Evolutionary conservation across 257 asterid species (phyloP).

Genomic region (Forsythia suspensa): DNA sequence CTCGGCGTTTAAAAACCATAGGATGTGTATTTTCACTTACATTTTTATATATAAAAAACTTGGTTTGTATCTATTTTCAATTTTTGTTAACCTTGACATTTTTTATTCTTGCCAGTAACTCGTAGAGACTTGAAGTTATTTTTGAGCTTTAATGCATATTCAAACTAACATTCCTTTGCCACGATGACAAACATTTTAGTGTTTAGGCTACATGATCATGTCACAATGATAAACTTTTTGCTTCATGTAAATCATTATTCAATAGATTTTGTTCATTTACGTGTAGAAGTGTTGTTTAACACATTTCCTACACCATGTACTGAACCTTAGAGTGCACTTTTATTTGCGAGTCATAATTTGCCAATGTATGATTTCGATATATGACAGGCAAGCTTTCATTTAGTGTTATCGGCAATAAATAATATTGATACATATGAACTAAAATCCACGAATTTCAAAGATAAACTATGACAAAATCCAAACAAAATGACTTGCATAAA

Average conservation of each 20-base stretch:
- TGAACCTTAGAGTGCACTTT: background rate
- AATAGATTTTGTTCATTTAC: background rate
- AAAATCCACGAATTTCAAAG: background rate
- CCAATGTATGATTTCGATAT: background rate
- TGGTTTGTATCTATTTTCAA: background rate
- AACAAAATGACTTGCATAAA: background rate
- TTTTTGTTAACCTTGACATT: background rate
- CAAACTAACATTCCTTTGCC: background rate
- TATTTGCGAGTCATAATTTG: background rate
- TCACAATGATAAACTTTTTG: background rate
- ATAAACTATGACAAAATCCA: background rate
- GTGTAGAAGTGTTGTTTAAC: background rate
- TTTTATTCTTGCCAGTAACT: background rate
- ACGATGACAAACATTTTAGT: background rate
- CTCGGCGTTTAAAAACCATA: background rate
- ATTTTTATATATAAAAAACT: background rate
- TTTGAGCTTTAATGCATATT: background rate
- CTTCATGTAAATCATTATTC: background rate
- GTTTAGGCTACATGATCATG: background rate
- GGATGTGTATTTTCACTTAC: background rate
- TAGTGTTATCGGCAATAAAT: background rate
- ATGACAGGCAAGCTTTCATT: background rate
- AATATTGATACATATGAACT: background rate
- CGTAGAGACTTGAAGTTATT: background rate
- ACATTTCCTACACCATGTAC: background rate